A percentile compares a stretch with the other conserved stretches of the same genome.
Conservation (phyloP, 1,284 basidiomycete genomes). For the Moesziomyces antarcticus region DNA sequence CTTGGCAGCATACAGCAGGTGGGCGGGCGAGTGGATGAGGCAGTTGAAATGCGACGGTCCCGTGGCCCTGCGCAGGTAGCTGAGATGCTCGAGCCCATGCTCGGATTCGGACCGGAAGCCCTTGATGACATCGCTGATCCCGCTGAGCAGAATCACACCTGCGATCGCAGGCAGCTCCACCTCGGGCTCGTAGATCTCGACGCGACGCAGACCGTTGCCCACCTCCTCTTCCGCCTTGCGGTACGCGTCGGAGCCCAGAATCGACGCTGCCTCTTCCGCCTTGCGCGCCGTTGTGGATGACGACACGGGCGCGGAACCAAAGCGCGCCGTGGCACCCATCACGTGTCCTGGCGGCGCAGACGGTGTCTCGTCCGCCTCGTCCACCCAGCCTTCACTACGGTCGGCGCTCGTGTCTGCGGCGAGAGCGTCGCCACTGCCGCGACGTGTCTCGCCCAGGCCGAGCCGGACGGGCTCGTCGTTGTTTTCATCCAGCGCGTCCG, state of each 20-base stretch:
- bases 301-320: conserved; percentile 1
- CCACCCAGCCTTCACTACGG: conserved; percentile 47
- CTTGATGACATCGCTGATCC: conserved; percentile 69
- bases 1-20: conserved; percentile 69
- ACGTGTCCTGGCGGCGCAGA: conserved; percentile 33
- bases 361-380: conserved; percentile 29
- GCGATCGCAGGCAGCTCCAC: conserved; percentile 65
- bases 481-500: conserved; percentile 29
- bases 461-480: conserved; percentile 25
- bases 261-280: conserved; percentile 30
- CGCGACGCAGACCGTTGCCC: conserved; percentile 60
- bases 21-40: conserved; percentile 69
- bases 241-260: conserved; percentile 30
- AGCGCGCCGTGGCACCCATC: conserved; percentile 34
- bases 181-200: conserved; percentile 68
- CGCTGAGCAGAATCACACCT: conserved; percentile 68
- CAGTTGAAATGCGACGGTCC: conserved; percentile 68
- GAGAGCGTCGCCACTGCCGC: conserved; percentile 1
- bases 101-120: conserved; percentile 66
- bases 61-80: conserved; percentile 65
- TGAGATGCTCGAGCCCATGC: conserved; percentile 68
- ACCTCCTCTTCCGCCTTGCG: conserved; percentile 50
- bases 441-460: not conserved
- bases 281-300: conserved; percentile 24
- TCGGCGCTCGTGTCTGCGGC: not conserved